Evolutionary conservation across 108 stramenopile genomes (phyloP), one percentile per base, ranked within the genome.

Genomic region (Epithemia pelagica): DNA sequence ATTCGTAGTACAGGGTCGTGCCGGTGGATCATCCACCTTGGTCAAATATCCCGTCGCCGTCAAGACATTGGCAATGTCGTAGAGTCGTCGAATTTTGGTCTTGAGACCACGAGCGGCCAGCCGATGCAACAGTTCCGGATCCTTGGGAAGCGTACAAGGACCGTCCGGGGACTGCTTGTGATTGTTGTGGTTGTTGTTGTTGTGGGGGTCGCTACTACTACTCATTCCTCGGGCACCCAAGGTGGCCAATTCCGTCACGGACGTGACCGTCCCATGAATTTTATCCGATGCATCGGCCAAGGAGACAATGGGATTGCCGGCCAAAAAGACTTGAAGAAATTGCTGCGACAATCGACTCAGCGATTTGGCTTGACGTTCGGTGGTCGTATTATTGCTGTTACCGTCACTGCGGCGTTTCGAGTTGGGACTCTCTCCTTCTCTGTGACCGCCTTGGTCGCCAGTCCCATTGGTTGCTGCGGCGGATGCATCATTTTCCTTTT

Each of bases 41-140:
- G 58, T 52, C 29, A 97, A 68, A 7, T 96, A 67, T 20, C 92
- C 90, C 29, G 96, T 72, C 28, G 77, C 73, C 1, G 76, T 60
- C 58, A 96, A 78, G n/a, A 96, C 96, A 71, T 97, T 96, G 46
- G 95, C 96, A 80, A 97, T 94, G 66, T 97, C 96, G 68, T 97
- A 97, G 70, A 97, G 81, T n/a, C 96, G 86, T 22, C 96, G 82
- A 58, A 94, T 91, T 68, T 91, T 92, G 32, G 96, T 97, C 70
- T 97, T 97, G 76, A 91, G 78, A 19, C 78, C 86, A 56, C 71
- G 61, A 8, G 76, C 82, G 10, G 2, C 8, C 69, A 1, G 32
- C 31, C 37, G 64, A 25, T 62, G 60, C n/a, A 61, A 46, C 22
- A 20, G 54, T 20, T 54, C 32, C n/a, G 65, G 54, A 23, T 58